Percentiles rank a stretch among this genome's conserved stretches.
Conservation (phyloP, 352 stramenopile species). For the Pythium brachiatum region DNA sequence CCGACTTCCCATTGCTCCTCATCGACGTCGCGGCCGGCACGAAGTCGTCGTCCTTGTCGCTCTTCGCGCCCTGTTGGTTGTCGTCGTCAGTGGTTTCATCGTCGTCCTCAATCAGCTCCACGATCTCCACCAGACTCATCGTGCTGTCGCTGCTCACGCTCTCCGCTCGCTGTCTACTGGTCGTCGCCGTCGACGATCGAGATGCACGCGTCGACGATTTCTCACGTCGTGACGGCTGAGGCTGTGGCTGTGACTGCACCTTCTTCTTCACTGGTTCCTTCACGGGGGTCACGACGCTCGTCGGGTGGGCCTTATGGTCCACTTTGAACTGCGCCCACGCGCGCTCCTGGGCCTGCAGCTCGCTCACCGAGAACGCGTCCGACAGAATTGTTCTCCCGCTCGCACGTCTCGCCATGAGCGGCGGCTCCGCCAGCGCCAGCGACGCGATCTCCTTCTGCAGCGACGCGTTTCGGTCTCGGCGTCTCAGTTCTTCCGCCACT, state of each 20-base stretch:
- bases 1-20: conserved; percentile 3
- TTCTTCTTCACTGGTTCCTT: not conserved
- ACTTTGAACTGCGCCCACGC: conserved; percentile 24
- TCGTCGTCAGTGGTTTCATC: conserved; percentile 16
- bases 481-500: not conserved
- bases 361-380: conserved; percentile 25
- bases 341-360: conserved; percentile 27
- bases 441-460: conserved; percentile 1
- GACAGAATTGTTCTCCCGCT: conserved; percentile 7
- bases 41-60: conserved; percentile 24
- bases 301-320: conserved; percentile 15
- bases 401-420: conserved; percentile 2
- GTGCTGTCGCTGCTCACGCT: conserved; percentile 17
- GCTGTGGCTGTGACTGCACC: not conserved
- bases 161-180: conserved; percentile 1
- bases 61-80: not conserved
- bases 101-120: conserved; percentile 28
- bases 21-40: not conserved
- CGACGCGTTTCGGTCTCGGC: not conserved
- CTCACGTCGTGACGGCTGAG: not conserved
- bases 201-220: not conserved
- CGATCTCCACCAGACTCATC: conserved; percentile 26
- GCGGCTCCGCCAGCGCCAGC: not conserved
- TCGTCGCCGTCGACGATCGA: not conserved
- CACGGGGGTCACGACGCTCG: not conserved